Base-by-base conservation (phyloP, 2,329 filamentous ascomycete genomes). In the Chaetomium olivaceum region DNA sequence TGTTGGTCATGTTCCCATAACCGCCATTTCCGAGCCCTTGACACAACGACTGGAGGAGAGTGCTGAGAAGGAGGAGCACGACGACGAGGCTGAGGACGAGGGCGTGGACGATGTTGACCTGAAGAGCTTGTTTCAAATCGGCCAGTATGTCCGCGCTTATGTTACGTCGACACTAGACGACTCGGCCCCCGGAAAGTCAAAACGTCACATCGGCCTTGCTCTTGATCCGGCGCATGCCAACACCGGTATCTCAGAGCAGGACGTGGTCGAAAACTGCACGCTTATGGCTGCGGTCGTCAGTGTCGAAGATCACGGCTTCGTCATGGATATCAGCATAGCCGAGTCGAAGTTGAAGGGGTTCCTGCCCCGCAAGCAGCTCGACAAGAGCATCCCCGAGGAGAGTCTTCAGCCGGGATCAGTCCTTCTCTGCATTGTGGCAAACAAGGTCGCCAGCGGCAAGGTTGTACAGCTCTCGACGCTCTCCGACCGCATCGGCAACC, bases 231-330 rank as follows among this genome's bases (percentile, higher is more conserved):
- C 85, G 66, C 85, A 91, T 68, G 84, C 92, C 62, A 99, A 99
- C 76, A 84, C 85, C 2, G 89, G 91, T 1, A 81, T 99, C 25
- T 82, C 85, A 3, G 85, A 87, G 70, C 87, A 90, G 50, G 92
- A 92, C 72, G 78, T 97, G 11, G 87, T 95, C 11, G 79, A 85
- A 50, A 90, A 96, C 73, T 84, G 83, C 69, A 93, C 91, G 55
- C 81, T 98, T 23, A 96, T 98, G 84, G 94, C 93, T 1, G 90
- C 93, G 0, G 89, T 99, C 29, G 79, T 85, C 59, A 99, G 94
- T 77, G 90, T 96, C n/a, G 94, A 99, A 77, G 96, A 99, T 73
- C 93, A 97, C 74, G 95, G 95, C 68, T 85, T 95, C 65, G 87
- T 98, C 63, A 97, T 99, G 92, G 92, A 97, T 71, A 79, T 98